Base-by-base conservation (phyloP, 2,329 filamentous ascomycete genomes). In the Penicillium janthinellum region DNA sequence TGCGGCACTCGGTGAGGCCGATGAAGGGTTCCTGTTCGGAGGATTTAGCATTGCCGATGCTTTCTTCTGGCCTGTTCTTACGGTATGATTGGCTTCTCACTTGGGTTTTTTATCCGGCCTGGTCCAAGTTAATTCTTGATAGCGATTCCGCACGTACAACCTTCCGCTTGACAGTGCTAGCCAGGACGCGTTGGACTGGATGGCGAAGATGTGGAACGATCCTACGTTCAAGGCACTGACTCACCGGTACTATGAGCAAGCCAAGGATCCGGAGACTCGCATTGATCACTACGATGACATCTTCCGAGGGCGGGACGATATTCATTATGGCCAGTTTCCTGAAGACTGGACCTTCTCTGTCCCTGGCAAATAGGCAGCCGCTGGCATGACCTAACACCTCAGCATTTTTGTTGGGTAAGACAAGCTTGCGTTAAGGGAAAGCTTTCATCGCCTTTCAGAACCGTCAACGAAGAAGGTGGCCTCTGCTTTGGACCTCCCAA, bases 31-130 rank as follows among this genome's bases (percentile, higher is more conserved):
- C 58, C 60, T 77, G 63, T 77, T 72, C 65, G 75, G 75, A 1
- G 60, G 59, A 20, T 77, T 77, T 60, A 71, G 73, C 45, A 76
- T 76, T 60, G 75, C 70, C 5, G 75, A 77, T 71, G 68, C 74
- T 0, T 75, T 76, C 50, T 77, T 72, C 55, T 77, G 75, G 75
- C 74, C 73, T 2, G 65, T 76, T 41, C 67, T 77, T 58, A 76
- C 73, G 74, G 75, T 77, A 60, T 28, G 48, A 15, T 20, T 5
- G 57, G 56, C 39, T 35, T 35, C 42, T 6, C 38, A 3, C 22
- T 57, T 53, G 44, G 28, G 28, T 37, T 50, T n/a, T 10, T 2
- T 17, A 38, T 47, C 28, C 20, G 20, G 12, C 25, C 14, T 44
- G 7, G 22, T 1, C 4, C 31, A 2, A 37, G 25, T 11, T 48